Evolutionary conservation across 139 green algal genomes (phyloP).

Genomic region (Bryopsis sp.): DNA sequence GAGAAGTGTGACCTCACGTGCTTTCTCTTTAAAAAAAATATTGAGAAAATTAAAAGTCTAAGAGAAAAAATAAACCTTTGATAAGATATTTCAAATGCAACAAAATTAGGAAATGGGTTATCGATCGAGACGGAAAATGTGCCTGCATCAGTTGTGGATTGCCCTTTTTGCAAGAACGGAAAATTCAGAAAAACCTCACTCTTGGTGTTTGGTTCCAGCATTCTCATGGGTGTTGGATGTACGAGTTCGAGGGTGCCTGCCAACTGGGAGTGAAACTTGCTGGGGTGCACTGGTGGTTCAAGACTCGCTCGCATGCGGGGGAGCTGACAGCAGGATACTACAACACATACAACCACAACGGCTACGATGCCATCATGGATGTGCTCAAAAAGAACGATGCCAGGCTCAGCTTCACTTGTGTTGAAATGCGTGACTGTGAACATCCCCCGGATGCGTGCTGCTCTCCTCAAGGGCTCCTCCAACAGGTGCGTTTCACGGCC

Average conservation of each 20-base stretch:
- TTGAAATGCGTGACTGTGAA: slow-evolving; percentile 98
- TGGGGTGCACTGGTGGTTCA: slow-evolving; percentile 99
- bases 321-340: slow-evolving; percentile 98
- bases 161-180: no score
- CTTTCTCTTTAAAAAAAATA: no score
- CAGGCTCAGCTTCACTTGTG: slow-evolving; percentile 89
- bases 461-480: slow-evolving; percentile 75
- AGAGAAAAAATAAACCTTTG: no score
- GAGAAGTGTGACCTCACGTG: no score
- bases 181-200: neutral
- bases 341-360: slow-evolving; percentile 85
- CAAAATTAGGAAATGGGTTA: no score
- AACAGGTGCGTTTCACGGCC: no score
- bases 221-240: slow-evolving; percentile 42
- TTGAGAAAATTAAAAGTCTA: no score
- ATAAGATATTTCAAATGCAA: no score
- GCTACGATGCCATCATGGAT: slow-evolving; percentile 34
- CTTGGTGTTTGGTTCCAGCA: neutral
- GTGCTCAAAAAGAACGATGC: slow-evolving; percentile 50
- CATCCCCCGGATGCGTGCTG: slow-evolving; percentile 83
- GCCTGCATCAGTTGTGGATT: no score
- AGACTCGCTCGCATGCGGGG: slow-evolving; percentile 76
- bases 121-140: no score
- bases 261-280: slow-evolving; percentile 84
- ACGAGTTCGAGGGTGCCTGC: slow-evolving; percentile 55